phyloP scores from a whole-genome alignment of 805 yeast species.

The Pichia californica region DNA sequence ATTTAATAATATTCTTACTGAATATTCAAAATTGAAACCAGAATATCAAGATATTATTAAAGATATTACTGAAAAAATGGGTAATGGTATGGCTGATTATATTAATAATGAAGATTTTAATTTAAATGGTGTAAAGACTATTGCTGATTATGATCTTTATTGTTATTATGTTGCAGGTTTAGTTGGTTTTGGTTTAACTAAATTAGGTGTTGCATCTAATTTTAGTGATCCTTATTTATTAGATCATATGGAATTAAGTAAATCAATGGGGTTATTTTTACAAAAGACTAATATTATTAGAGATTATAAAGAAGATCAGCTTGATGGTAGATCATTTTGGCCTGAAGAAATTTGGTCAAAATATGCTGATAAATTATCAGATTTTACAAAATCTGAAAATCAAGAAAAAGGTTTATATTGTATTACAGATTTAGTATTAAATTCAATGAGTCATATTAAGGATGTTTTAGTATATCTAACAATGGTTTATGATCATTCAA shows the following conservation, averaged over 20 bases:
- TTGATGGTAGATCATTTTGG: conserved; percentile 92
- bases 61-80: conserved; percentile 81
- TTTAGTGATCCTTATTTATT: conserved; percentile 53
- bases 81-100: conserved; percentile 97
- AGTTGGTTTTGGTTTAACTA: conserved; percentile 93
- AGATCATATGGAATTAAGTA: conserved; percentile 54
- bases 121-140: conserved; percentile 67
- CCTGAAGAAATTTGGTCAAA: conserved; percentile 90
- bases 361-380: conserved; percentile 58
- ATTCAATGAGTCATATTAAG: conserved; percentile 70
- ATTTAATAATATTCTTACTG: conserved; percentile 62
- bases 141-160: conserved; percentile 80
- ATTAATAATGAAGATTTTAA: conserved; percentile 72
- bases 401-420: conserved; percentile 59
- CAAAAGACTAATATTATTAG: conserved; percentile 96
- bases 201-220: conserved; percentile 67
- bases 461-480: conserved; percentile 74
- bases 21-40: conserved; percentile 66
- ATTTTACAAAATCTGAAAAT: conserved; percentile 48
- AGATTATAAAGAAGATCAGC: conserved; percentile 87
- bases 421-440: conserved; percentile 71
- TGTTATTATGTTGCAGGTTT: conserved; percentile 97
- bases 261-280: conserved; percentile 90
- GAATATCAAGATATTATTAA: conserved; percentile 72
- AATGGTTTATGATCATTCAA: conserved; percentile 69